Conservation (phyloP, 371 early-diverging fungal genomes). For the Mortierella sp. region DNA sequence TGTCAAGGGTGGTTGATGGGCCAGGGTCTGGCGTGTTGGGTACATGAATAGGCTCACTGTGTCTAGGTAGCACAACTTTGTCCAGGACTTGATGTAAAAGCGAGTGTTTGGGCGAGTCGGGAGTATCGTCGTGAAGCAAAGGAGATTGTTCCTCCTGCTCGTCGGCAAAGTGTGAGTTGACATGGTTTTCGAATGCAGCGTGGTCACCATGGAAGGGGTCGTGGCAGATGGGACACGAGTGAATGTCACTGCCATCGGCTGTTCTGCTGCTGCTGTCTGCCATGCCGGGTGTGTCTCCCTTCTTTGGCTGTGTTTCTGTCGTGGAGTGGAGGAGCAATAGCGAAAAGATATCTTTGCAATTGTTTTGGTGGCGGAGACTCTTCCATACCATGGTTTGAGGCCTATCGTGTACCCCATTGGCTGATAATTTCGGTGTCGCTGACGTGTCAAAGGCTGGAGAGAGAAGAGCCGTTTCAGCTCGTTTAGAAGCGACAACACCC, state of each 20-base stretch:
- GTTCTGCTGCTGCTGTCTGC: neutral
- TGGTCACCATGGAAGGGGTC: slow-evolving; percentile 34
- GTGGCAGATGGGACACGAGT: slow-evolving; percentile 44
- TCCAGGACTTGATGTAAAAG: neutral
- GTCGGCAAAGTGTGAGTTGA: slow-evolving; percentile 36
- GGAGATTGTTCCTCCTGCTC: neutral
- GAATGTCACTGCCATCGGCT: neutral
- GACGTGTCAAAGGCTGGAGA: slow-evolving; percentile 26
- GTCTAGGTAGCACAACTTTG: neutral
- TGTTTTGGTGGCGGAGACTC: slow-evolving; percentile 15
- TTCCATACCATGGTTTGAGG: neutral
- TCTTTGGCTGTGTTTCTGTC: neutral
- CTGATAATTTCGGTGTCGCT: slow-evolving; percentile 6
- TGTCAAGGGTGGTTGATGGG: neutral
- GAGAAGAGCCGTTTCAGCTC: neutral
- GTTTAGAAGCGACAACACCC: neutral
- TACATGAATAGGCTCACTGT: neutral
- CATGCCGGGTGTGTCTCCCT: neutral
- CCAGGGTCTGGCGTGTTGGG: neutral
- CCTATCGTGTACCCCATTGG: slow-evolving; percentile 9
- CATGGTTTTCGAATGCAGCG: slow-evolving; percentile 45
- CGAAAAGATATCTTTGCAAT: neutral
- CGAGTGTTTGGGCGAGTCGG: neutral
- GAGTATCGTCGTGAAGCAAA: neutral
- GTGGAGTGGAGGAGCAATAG: neutral